phyloP scores from a whole-genome alignment of 768 basidiomycete species.

The Pleurotus platypus region DNA sequence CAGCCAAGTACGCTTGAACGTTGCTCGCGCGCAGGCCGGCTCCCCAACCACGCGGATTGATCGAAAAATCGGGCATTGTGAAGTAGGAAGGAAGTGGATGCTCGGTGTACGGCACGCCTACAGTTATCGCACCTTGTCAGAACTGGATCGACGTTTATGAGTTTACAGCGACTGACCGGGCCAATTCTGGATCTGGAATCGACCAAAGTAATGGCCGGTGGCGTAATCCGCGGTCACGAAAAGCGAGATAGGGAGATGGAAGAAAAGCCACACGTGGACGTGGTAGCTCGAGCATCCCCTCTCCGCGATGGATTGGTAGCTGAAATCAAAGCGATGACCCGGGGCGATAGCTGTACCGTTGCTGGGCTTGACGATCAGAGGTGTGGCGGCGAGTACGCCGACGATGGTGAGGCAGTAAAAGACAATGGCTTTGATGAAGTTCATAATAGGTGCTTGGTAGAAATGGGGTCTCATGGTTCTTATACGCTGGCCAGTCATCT shows the following conservation, averaged over 20 bases:
- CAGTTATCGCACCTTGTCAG: neutral
- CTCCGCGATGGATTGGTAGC: constrained; percentile 33
- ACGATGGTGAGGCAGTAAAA: neutral
- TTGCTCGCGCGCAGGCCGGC: constrained; percentile 26
- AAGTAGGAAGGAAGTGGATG: constrained; percentile 35
- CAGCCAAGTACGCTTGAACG: constrained; percentile 29
- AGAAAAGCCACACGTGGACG: constrained; percentile 39
- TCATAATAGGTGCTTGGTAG: too few species aligned
- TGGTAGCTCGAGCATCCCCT: constrained; percentile 38
- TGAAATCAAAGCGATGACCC: constrained; percentile 35
- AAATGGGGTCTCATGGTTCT: too few species aligned
- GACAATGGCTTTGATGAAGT: too few species aligned
- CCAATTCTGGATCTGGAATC: constrained; percentile 38
- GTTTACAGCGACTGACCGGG: constrained; percentile 25
- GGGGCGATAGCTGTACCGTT: constrained; percentile 33
- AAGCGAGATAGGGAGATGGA: constrained; percentile 21
- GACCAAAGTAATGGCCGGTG: constrained; percentile 41
- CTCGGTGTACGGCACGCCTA: constrained; percentile 36
- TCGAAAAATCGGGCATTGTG: constrained; percentile 44
- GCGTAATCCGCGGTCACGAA: constrained; percentile 25
- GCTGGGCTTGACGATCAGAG: constrained; percentile 18
- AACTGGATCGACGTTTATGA: neutral
- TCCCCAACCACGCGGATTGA: constrained; percentile 35
- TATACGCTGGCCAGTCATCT: too few species aligned
- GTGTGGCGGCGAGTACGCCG: neutral